Conservation (phyloP, 192 early-diverging fungal species). For the Globomyces pollinis-pini region DNA sequence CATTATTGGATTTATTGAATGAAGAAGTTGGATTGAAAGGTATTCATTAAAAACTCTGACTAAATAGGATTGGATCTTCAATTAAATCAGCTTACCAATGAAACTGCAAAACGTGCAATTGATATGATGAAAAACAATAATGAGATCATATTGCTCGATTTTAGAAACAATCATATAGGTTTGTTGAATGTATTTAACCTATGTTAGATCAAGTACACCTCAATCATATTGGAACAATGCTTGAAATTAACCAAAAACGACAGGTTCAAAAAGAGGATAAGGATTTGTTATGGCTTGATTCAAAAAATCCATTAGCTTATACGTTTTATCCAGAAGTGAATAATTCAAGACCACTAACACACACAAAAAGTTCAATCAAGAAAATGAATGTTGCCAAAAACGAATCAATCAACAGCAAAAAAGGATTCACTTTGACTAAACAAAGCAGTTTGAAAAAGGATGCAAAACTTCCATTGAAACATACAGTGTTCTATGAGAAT, state of each 20-base stretch:
- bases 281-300: not conserved
- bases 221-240: too few relatives aligned
- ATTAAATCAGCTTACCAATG: not conserved
- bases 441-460: too few relatives aligned
- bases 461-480: too few relatives aligned
- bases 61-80: slow-evolving; percentile 7
- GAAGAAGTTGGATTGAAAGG: slow-evolving; percentile 13
- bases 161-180: slow-evolving; percentile 2
- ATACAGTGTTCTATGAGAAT: too few relatives aligned
- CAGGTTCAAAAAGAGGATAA: not conserved
- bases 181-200: not conserved
- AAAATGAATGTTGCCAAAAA: not conserved
- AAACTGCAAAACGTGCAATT: not conserved
- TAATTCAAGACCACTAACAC: not conserved
- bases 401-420: too few relatives aligned
- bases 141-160: not conserved
- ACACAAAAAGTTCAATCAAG: slow-evolving; percentile 5
- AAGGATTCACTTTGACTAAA: too few relatives aligned
- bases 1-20: slow-evolving; percentile 1
- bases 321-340: not conserved
- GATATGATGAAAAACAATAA: not conserved
- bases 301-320: not conserved
- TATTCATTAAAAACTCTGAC: not conserved
- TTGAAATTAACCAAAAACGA: not conserved
- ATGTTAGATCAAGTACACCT: too few relatives aligned